phyloP scores from a whole-genome alignment of 2,329 filamentous ascomycete species.

The Parasarocladium wereldwijsianum region DNA sequence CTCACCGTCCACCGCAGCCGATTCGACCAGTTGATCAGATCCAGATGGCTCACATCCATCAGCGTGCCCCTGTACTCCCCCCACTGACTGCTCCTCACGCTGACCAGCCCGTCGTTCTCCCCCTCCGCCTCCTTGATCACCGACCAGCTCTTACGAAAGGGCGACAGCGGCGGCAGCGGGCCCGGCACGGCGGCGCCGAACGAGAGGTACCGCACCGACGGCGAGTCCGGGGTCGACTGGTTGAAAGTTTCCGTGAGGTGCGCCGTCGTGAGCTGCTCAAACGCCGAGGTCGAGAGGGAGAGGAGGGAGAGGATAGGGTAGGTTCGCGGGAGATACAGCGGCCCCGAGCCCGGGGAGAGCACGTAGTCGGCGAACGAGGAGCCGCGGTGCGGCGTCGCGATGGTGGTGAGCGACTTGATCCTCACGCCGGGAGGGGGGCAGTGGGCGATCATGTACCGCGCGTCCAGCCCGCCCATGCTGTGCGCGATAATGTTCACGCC shows the following conservation, averaged over 20 bases:
- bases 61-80: slow-evolving; percentile 50
- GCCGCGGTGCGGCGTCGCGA: slow-evolving; percentile 40
- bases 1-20: slow-evolving; percentile 39
- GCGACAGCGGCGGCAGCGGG: slow-evolving; percentile 47
- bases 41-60: slow-evolving; percentile 45
- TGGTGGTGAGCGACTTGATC: slow-evolving; percentile 37
- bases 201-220: slow-evolving; percentile 43
- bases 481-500: slow-evolving; percentile 68
- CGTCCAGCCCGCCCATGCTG: slow-evolving; percentile 51
- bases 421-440: slow-evolving; percentile 30
- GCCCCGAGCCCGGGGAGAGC: slow-evolving; percentile 28
- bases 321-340: slow-evolving; percentile 34
- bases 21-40: slow-evolving; percentile 56
- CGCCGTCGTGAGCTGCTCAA: slow-evolving; percentile 41
- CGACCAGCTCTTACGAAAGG: slow-evolving; percentile 37
- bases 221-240: slow-evolving; percentile 35
- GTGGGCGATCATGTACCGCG: slow-evolving; percentile 48
- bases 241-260: slow-evolving; percentile 49
- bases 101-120: slow-evolving; percentile 53
- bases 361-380: slow-evolving; percentile 40
- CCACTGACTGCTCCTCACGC: slow-evolving; percentile 46
- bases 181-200: slow-evolving; percentile 38
- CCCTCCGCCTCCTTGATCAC: slow-evolving; percentile 38
- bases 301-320: slow-evolving; percentile 34
- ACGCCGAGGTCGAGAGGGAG: slow-evolving; percentile 44